Percentiles rank a stretch among this genome's conserved stretches.
These are phyloP conservation scores for Dactylellina leptospora DNA, from an alignment of 2,329 filamentous ascomycete genomes.

Conservation along the genomic window DNA sequence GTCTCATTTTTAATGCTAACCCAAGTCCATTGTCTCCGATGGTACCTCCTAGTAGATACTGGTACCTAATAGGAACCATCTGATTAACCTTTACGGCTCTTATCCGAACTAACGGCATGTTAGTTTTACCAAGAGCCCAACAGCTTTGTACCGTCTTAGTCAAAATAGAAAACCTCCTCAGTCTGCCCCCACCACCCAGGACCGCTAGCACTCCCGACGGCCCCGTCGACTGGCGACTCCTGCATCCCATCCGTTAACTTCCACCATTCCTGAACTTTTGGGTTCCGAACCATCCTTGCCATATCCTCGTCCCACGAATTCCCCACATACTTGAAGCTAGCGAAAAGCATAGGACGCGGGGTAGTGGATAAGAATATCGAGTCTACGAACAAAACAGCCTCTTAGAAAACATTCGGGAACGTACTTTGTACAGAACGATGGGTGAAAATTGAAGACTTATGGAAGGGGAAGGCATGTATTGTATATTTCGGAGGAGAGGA, in stretches of 20 bases:
- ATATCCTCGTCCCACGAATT: slow-evolving; percentile 77
- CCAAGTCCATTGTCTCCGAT: too few relatives aligned
- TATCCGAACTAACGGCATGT: too few relatives aligned
- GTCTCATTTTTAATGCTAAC: too few relatives aligned
- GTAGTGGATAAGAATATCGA: slow-evolving; percentile 75
- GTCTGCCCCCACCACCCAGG: slow-evolving; percentile 54
- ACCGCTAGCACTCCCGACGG: slow-evolving; percentile 50
- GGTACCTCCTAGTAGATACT: too few relatives aligned
- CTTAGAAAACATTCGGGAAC: background rate
- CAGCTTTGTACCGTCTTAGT: too few relatives aligned
- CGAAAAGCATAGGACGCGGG: slow-evolving; percentile 73
- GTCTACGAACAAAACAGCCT: slow-evolving; percentile 63
- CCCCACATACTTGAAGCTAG: slow-evolving; percentile 81
- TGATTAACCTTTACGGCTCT: too few relatives aligned
- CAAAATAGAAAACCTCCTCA: slow-evolving; percentile 54
- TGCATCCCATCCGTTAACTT: slow-evolving; percentile 80
- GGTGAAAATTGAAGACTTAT: background rate
- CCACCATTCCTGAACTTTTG: slow-evolving; percentile 81
- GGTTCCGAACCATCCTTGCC: slow-evolving; percentile 76
- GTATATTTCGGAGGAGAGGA: too few relatives aligned
- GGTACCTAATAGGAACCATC: too few relatives aligned
- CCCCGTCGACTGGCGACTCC: slow-evolving; percentile 54
- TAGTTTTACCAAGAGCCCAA: too few relatives aligned
- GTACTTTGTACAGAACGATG: background rate
- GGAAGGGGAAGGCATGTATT: too few relatives aligned